phyloP scores from a whole-genome alignment of 257 asterid species.

The Solanum infundibuliforme region DNA sequence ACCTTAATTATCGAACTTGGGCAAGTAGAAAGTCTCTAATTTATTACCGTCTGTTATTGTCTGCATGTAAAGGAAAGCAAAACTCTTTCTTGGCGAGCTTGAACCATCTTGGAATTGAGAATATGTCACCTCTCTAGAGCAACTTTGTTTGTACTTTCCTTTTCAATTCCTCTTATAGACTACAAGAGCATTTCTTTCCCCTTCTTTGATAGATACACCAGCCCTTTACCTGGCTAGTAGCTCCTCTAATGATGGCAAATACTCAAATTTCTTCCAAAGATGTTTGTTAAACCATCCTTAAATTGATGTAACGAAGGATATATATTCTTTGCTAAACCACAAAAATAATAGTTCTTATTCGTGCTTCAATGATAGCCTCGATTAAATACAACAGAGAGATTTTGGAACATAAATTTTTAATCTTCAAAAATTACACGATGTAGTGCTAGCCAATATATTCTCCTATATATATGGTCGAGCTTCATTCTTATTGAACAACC shows the following conservation, averaged over 20 bases:
- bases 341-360: no score
- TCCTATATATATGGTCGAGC: not conserved
- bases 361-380: no score
- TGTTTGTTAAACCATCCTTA: not conserved
- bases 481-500: not conserved
- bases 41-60: not conserved
- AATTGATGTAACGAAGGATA: not conserved
- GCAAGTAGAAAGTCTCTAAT: not conserved
- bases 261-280: not conserved
- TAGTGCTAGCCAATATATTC: not conserved
- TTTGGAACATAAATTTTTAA: no score
- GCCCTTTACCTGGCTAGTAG: not conserved
- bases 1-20: not conserved
- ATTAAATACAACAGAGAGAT: no score
- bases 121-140: not conserved
- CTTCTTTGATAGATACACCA: not conserved
- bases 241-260: not conserved
- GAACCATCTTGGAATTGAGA: not conserved
- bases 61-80: not conserved
- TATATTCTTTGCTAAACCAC: no score
- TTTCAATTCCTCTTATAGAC: not conserved
- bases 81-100: not conserved
- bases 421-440: no score
- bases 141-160: not conserved
- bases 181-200: not conserved